Conservation (phyloP, 2,329 filamentous ascomycete species). For the Colletotrichum melonis region DNA sequence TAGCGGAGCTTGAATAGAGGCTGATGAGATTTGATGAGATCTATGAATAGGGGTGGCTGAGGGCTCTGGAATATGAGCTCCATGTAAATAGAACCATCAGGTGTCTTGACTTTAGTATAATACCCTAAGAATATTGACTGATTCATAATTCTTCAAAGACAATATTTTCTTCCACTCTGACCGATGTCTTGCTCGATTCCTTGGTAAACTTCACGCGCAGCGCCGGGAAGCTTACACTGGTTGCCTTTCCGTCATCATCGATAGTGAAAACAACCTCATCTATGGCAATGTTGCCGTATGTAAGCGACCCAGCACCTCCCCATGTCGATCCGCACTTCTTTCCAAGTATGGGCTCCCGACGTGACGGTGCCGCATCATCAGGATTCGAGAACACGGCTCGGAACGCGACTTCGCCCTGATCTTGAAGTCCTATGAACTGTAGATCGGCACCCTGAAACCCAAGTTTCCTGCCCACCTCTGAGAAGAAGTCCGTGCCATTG, state of each 20-base stretch:
- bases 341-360: not conserved
- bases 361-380: not conserved
- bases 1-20: not conserved
- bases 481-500: slow-evolving; percentile 9
- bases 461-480: not conserved
- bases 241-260: not conserved
- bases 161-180: too few relatives aligned
- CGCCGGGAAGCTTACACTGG: slow-evolving; percentile 20
- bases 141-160: not conserved
- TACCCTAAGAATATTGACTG: not conserved
- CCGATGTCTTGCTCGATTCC: too few relatives aligned
- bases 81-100: not conserved
- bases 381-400: not conserved
- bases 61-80: not conserved
- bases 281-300: slow-evolving; percentile 34
- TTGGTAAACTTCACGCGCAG: not conserved
- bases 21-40: not conserved
- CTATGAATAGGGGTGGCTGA: not conserved
- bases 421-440: slow-evolving; percentile 4
- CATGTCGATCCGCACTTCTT: not conserved
- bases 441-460: slow-evolving; percentile 6
- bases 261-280: slow-evolving; percentile 37
- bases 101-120: not conserved
- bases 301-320: slow-evolving; percentile 27
- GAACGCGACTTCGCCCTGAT: not conserved